A percentile compares a stretch with the other conserved stretches of the same genome.
phyloP scores from a whole-genome alignment of 2,329 filamentous ascomycete genomes.

The Exserohilum turcica region DNA sequence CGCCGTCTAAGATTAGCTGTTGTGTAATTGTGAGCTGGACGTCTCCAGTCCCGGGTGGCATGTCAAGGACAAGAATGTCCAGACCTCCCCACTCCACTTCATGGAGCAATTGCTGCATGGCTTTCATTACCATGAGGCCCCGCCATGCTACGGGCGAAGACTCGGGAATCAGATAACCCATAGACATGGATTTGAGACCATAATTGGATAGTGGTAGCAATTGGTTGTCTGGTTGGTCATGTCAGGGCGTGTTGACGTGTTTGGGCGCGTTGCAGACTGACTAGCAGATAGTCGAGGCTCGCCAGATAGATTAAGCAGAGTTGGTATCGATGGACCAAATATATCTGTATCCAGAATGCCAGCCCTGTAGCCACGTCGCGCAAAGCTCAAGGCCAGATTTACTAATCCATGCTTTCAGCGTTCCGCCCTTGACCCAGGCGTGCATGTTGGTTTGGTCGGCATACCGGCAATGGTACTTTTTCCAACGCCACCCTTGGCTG shows the following conservation, averaged over 20 bases:
- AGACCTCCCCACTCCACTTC: conserved; percentile 92
- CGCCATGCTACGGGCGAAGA: conserved; percentile 90
- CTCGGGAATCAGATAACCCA: conserved; percentile 88
- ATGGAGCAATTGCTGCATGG: conserved; percentile 90
- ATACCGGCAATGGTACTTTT: conserved; percentile 90
- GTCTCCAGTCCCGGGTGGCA: conserved; percentile 94
- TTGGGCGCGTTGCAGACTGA: conserved; percentile 50
- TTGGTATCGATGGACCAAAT: conserved; percentile 94
- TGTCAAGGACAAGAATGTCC: conserved; percentile 85
- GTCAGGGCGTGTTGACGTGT: conserved; percentile 6
- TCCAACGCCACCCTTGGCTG: conserved; percentile 96
- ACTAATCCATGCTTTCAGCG: conserved; percentile 44
- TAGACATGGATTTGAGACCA: conserved; percentile 97
- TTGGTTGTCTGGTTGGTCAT: conserved; percentile 66
- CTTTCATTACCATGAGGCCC: conserved; percentile 97
- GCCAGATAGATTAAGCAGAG: conserved; percentile 78
- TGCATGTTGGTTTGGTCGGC: conserved; percentile 15
- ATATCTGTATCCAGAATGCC: conserved; percentile 96
- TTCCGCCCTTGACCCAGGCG: not conserved
- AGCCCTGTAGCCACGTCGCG: conserved; percentile 76
- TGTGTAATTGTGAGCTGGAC: conserved; percentile 97
- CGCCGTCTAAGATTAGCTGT: conserved; percentile 84
- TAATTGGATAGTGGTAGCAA: conserved; percentile 90
- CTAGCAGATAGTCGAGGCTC: conserved; percentile 77
- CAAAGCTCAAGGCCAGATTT: conserved; percentile 87